phyloP scores from a whole-genome alignment of 768 basidiomycete genomes.

The Tylopilus plumbeoviolaceoides region DNA sequence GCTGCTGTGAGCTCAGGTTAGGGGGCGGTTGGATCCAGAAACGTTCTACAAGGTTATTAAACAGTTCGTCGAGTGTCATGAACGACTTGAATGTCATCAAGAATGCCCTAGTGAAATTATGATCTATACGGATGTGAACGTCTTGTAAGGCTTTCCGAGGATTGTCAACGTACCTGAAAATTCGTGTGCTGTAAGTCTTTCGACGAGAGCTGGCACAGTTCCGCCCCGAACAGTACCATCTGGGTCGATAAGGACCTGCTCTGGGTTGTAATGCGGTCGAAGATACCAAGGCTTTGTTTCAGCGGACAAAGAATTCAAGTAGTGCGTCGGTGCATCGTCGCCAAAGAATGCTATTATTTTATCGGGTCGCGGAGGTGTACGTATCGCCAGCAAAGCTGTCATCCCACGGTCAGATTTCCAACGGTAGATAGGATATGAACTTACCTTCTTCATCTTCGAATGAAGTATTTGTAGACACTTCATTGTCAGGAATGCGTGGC shows the following conservation, averaged over 20 bases:
- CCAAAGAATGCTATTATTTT: constrained; percentile 54
- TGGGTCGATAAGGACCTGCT: constrained; percentile 59
- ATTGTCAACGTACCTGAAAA: constrained; percentile 42
- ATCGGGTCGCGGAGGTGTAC: constrained; percentile 20
- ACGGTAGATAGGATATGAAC: background rate
- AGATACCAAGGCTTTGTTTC: constrained; percentile 57
- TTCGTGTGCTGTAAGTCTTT: constrained; percentile 64
- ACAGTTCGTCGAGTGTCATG: constrained; percentile 50
- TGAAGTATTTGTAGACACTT: background rate
- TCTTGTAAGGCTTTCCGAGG: background rate
- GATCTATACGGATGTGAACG: constrained; percentile 35
- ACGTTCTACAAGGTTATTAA: constrained; percentile 50
- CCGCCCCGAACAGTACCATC: constrained; percentile 62
- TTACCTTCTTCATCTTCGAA: constrained; percentile 19
- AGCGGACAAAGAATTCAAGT: constrained; percentile 37
- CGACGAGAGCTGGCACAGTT: constrained; percentile 56
- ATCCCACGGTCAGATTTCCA: background rate
- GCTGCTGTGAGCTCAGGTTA: constrained; percentile 39
- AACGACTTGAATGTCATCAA: constrained; percentile 70
- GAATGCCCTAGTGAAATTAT: constrained; percentile 57
- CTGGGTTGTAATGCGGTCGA: constrained; percentile 48
- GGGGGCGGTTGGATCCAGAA: constrained; percentile 55
- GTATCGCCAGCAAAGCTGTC: constrained; percentile 14
- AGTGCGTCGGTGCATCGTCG: constrained; percentile 43
- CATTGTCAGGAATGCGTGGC: background rate